A percentile compares a stretch with the other conserved stretches of the same genome.
Evolutionary conservation across 139 green algal genomes (phyloP).

Genomic region (Cymbomonas tetramitiformis): DNA sequence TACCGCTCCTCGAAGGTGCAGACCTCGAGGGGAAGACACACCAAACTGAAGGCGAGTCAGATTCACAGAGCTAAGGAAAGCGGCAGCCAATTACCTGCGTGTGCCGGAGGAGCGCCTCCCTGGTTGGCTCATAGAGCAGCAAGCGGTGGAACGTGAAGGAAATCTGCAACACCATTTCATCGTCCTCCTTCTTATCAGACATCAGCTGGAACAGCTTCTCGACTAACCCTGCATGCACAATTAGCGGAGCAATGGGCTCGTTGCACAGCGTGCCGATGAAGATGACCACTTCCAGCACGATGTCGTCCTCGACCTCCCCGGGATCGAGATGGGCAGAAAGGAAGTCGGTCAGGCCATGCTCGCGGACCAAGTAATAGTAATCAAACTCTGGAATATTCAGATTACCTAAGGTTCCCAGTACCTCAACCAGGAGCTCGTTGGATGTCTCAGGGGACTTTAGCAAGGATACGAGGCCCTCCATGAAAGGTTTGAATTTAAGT

Average conservation of each 20-base stretch:
- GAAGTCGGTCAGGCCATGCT: conserved; percentile 50
- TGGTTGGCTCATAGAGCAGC: conserved; percentile 39
- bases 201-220: conserved; percentile 28
- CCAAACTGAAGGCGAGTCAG: background rate
- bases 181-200: conserved; percentile 55
- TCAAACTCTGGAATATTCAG: conserved; percentile 53
- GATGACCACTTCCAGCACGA: conserved; percentile 59
- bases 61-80: conserved; percentile 10
- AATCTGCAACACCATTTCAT: conserved; percentile 71
- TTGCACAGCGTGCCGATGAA: conserved; percentile 53
- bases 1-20: background rate
- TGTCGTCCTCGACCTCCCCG: conserved; percentile 42
- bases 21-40: background rate
- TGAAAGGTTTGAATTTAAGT: conserved; percentile 39
- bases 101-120: conserved; percentile 32
- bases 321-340: conserved; percentile 36
- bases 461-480: conserved; percentile 44
- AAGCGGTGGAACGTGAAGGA: conserved; percentile 47
- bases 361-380: conserved; percentile 37
- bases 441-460: conserved; percentile 10
- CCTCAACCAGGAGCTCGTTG: conserved; percentile 23
- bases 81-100: no score
- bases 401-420: conserved; percentile 59
- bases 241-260: conserved; percentile 12
- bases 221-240: background rate